Evolutionary conservation across 768 basidiomycete genomes (phyloP).

Genomic region (Amanita polypyramis): DNA sequence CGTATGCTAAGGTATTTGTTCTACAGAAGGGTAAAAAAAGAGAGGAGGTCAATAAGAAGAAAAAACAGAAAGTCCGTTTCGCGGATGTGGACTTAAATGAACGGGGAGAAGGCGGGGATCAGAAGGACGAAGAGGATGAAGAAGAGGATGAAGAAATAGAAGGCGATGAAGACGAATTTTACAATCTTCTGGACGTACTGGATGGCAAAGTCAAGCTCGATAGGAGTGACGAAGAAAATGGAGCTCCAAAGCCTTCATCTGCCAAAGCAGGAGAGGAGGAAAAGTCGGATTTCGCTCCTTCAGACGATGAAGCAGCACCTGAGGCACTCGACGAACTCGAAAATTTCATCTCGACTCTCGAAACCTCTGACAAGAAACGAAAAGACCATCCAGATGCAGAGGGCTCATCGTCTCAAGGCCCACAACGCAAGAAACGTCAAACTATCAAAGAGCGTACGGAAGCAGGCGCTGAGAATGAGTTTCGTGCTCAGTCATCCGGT

Average conservation of each 20-base stretch:
- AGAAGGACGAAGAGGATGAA: conserved; percentile 27
- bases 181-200: conserved; percentile 55
- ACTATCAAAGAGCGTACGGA: conserved; percentile 63
- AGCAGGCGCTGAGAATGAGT: conserved; percentile 75
- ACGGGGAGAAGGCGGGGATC: conserved; percentile 26
- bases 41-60: conserved; percentile 18
- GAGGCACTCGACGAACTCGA: conserved; percentile 61
- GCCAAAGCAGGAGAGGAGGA: not conserved
- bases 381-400: conserved; percentile 40
- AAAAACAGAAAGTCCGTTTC: conserved; percentile 24
- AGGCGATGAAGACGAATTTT: conserved; percentile 42
- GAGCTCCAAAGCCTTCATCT: conserved; percentile 12
- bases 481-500: conserved; percentile 47
- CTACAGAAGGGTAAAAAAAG: conserved; percentile 20
- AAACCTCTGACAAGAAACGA: conserved; percentile 54
- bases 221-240: conserved; percentile 24
- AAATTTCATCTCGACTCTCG: conserved; percentile 60
- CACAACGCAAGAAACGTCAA: conserved; percentile 42
- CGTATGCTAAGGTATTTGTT: conserved; percentile 10
- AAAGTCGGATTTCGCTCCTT: conserved; percentile 32
- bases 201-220: conserved; percentile 50
- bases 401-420: conserved; percentile 15
- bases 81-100: conserved; percentile 58
- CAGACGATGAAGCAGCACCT: conserved; percentile 42
- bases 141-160: conserved; percentile 37